Evolutionary conservation across 306 rosid species (phyloP).

Genomic region (Vigna reflexopilosa): DNA sequence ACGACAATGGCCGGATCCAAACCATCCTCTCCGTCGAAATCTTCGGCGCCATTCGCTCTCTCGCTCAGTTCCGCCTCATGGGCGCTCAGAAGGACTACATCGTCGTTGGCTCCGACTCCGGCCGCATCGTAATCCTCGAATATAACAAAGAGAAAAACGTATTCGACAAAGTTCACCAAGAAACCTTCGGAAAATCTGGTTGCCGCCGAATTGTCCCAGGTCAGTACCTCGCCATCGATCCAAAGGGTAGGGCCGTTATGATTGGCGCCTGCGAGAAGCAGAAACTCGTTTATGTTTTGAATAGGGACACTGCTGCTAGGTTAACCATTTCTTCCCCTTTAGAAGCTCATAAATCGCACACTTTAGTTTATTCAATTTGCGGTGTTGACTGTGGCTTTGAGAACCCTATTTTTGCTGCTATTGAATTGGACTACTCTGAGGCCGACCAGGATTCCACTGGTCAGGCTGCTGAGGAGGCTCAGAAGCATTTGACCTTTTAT

Average conservation of each 20-base stretch:
- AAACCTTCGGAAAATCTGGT: constrained; percentile 94
- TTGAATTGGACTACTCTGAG: constrained; percentile 92
- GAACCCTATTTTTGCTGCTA: constrained; percentile 91
- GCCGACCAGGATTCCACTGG: constrained; percentile 90
- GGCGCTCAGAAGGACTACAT: constrained; percentile 90
- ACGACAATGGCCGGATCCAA: constrained; percentile 89
- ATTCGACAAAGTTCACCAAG: constrained; percentile 89
- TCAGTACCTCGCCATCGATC: constrained; percentile 87
- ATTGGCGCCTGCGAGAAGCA: constrained; percentile 96
- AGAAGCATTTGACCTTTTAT: constrained; percentile 82
- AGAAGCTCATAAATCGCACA: constrained; percentile 91
- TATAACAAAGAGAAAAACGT: constrained; percentile 88
- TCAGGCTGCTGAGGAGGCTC: constrained; percentile 79
- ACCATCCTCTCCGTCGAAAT: constrained; percentile 93
- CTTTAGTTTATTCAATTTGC: constrained; percentile 86
- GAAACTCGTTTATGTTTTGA: constrained; percentile 91
- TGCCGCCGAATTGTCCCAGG: constrained; percentile 94
- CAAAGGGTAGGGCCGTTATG: constrained; percentile 96
- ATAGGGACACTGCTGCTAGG: constrained; percentile 93
- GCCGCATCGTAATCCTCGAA: constrained; percentile 87
- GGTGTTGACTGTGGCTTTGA: constrained; percentile 98
- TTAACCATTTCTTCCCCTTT: constrained; percentile 89
- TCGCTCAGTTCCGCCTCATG: constrained; percentile 86
- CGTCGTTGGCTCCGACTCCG: constrained; percentile 93
- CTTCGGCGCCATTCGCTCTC: constrained; percentile 84